Evolutionary conservation across 2,329 filamentous ascomycete species (phyloP).

Genomic region (Thyridium curvatum): DNA sequence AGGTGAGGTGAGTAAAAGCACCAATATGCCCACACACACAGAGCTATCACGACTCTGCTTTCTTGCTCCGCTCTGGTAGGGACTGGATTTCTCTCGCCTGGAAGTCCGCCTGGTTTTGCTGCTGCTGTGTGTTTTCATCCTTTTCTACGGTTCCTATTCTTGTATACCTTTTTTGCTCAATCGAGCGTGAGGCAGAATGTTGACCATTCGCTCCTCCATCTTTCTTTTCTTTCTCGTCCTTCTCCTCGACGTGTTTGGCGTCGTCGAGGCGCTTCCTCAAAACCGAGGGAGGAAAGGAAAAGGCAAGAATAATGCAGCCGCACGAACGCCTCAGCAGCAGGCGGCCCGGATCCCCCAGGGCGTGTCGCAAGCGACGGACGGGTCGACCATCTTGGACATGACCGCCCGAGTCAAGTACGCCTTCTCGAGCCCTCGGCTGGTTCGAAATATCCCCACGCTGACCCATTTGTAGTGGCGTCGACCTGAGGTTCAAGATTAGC

Average conservation of each 20-base stretch:
- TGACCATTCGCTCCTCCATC: slow-evolving; percentile 11
- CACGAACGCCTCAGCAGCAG: slow-evolving; percentile 19
- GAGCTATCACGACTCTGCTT: slow-evolving; percentile 2
- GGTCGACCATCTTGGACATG: slow-evolving; percentile 47
- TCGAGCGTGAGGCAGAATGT: slow-evolving; percentile 10
- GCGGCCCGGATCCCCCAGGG: slow-evolving; percentile 23
- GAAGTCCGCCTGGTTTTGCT: slow-evolving; percentile 1
- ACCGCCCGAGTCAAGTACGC: slow-evolving; percentile 47
- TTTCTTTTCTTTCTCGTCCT: slow-evolving; percentile 6
- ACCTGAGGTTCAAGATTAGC: slow-evolving; percentile 49
- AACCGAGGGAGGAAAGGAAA: slow-evolving; percentile 2
- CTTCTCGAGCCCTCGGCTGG: background rate
- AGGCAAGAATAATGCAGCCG: slow-evolving; percentile 1
- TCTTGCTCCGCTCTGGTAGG: slow-evolving; percentile 1
- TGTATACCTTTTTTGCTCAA: background rate
- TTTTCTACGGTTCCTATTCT: background rate
- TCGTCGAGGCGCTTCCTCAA: slow-evolving; percentile 2
- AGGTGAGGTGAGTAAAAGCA: too few species aligned
- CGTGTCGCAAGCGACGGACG: slow-evolving; percentile 40
- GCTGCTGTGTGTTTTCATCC: slow-evolving; percentile 1
- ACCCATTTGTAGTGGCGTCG: slow-evolving; percentile 32
- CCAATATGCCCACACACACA: too few species aligned
- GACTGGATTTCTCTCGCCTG: slow-evolving; percentile 2
- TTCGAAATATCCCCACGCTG: slow-evolving; percentile 5
- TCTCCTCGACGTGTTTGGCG: slow-evolving; percentile 6